These are phyloP conservation scores for Aureobasidium melanogenum DNA, from an alignment of 2,329 filamentous ascomycete species.

Conservation along the genomic window DNA sequence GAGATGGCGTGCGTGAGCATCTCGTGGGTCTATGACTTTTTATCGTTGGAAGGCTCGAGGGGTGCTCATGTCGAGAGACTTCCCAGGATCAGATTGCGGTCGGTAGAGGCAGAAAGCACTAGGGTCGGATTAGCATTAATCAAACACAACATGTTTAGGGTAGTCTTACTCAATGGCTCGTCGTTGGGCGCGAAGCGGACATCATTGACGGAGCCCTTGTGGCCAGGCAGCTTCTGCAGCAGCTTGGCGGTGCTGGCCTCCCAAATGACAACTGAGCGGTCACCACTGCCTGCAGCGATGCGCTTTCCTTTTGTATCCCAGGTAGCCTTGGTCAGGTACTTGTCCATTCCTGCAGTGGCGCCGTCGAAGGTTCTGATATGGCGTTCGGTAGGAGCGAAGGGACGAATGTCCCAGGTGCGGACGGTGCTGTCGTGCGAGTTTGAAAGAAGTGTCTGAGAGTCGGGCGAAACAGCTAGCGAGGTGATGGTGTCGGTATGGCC, in stretches of 20 bases:
- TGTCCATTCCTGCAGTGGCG: slow-evolving; percentile 78
- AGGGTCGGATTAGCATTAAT: not conserved
- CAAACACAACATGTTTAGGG: not conserved
- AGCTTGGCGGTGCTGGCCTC: slow-evolving; percentile 81
- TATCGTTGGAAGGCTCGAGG: not conserved
- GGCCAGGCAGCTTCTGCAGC: slow-evolving; percentile 87
- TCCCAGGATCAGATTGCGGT: slow-evolving; percentile 27
- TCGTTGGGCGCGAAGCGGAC: slow-evolving; percentile 79
- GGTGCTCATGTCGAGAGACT: slow-evolving; percentile 5
- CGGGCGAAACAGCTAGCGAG: slow-evolving; percentile 82
- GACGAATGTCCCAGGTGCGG: slow-evolving; percentile 89
- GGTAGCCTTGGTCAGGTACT: slow-evolving; percentile 81
- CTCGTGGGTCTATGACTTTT: not conserved
- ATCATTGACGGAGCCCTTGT: slow-evolving; percentile 91
- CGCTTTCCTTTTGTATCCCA: slow-evolving; percentile 83
- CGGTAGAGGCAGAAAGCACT: slow-evolving; percentile 27
- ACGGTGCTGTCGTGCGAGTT: slow-evolving; percentile 93
- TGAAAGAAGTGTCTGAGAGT: slow-evolving; percentile 81
- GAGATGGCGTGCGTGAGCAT: not conserved
- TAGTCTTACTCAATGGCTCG: slow-evolving; percentile 75
- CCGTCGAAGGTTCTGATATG: slow-evolving; percentile 85
- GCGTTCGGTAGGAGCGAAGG: slow-evolving; percentile 82
- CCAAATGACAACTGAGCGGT: slow-evolving; percentile 88
- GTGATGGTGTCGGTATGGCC: slow-evolving; percentile 91
- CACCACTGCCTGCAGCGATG: slow-evolving; percentile 81